Conservation (phyloP, 768 basidiomycete genomes). For the Psilocybe cubensis region DNA sequence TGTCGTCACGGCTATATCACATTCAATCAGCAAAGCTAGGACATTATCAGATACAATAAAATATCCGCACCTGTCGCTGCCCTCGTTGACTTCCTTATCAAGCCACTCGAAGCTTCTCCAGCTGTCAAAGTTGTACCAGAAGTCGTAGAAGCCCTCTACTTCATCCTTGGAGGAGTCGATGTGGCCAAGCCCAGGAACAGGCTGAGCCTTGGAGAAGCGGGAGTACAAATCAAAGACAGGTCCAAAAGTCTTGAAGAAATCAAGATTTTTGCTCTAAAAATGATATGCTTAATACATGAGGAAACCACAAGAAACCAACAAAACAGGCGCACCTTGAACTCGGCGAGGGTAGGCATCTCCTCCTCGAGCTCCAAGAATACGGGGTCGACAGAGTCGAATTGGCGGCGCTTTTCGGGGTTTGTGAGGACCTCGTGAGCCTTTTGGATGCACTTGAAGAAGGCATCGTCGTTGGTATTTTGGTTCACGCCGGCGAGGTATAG, state of each 20-base stretch:
- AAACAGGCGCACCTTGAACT: slow-evolving; percentile 51
- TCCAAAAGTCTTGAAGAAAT: slow-evolving; percentile 74
- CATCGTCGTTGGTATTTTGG: slow-evolving; percentile 92
- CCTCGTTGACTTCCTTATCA: slow-evolving; percentile 99
- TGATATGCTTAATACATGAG: not conserved
- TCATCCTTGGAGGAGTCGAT: slow-evolving; percentile 74
- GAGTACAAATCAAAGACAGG: slow-evolving; percentile 91
- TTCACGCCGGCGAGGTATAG: slow-evolving; percentile 55
- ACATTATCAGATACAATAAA: slow-evolving; percentile 9
- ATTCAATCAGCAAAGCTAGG: not conserved
- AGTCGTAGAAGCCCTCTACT: slow-evolving; percentile 95
- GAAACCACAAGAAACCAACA: not conserved
- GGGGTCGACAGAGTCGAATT: slow-evolving; percentile 97
- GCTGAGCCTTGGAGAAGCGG: slow-evolving; percentile 87
- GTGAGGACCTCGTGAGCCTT: slow-evolving; percentile 97
- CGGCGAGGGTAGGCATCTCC: slow-evolving; percentile 69
- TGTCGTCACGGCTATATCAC: slow-evolving; percentile 85
- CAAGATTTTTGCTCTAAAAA: slow-evolving; percentile 48
- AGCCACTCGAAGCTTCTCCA: slow-evolving; percentile 98
- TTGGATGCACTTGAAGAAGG: slow-evolving; percentile 99
- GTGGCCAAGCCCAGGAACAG: slow-evolving; percentile 81
- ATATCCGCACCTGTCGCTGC: slow-evolving; percentile 91
- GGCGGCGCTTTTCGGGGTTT: slow-evolving; percentile 83
- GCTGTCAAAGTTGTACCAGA: slow-evolving; percentile 99
- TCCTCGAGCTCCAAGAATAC: slow-evolving; percentile 72